Evolutionary conservation across 139 green algal genomes (phyloP).

Genomic region (Deuterostichococcus epilithicus): DNA sequence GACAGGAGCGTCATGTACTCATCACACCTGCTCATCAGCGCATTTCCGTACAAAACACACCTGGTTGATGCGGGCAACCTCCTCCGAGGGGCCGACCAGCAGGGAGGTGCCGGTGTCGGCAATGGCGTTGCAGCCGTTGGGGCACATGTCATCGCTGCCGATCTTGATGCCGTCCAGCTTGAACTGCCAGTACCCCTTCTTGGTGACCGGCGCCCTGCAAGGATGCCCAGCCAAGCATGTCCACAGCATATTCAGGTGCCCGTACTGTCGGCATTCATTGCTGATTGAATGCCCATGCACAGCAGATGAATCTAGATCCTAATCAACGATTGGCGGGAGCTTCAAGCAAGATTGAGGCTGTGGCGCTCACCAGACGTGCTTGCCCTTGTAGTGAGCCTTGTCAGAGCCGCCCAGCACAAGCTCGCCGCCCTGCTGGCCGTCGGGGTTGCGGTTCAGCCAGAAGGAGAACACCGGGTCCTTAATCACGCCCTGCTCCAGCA

Average conservation of each 20-base stretch:
- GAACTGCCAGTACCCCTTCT: constrained; percentile 95
- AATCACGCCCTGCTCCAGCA: constrained; percentile 75
- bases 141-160: constrained; percentile 30
- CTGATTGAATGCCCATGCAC: no score
- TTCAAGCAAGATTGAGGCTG: no score
- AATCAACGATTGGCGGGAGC: no score
- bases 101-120: constrained; percentile 90
- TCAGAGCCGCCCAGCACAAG: constrained; percentile 92
- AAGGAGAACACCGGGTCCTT: constrained; percentile 92
- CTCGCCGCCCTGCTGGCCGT: constrained; percentile 73
- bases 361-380: constrained; percentile 75
- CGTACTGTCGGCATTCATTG: no score
- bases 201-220: constrained; percentile 72
- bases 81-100: constrained; percentile 64
- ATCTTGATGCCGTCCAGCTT: constrained; percentile 72
- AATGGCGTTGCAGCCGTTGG: constrained; percentile 82
- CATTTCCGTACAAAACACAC: constrained; percentile 2
- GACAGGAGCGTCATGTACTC: no score
- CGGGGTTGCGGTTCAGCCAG: constrained; percentile 84
- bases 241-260: no score
- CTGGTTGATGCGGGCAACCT: constrained; percentile 78
- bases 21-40: background rate
- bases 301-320: no score
- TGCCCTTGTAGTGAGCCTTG: constrained; percentile 76
- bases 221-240: no score